phyloP scores from a whole-genome alignment of 116 monocot species.

The Posidonia oceanica region DNA sequence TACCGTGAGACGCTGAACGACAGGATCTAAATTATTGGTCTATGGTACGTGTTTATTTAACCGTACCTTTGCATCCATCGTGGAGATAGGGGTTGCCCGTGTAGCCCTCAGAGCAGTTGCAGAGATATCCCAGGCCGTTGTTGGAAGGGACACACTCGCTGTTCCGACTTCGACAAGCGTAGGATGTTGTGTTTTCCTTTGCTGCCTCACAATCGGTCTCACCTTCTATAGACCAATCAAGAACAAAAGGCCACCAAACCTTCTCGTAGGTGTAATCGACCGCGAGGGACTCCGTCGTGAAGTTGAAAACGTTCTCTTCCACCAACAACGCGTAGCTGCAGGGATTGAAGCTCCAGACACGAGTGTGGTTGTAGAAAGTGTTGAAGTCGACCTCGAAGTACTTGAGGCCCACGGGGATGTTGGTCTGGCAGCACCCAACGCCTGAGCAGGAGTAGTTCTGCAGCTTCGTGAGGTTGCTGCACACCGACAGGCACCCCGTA shows the following conservation, averaged over 20 bases:
- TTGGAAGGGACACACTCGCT: too few species aligned
- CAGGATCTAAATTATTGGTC: too few species aligned
- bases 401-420: constrained; percentile 28
- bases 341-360: too few species aligned
- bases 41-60: too few species aligned
- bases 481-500: constrained; percentile 26
- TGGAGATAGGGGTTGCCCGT: constrained; percentile 14
- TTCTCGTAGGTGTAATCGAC: neutral
- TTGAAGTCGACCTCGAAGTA: neutral
- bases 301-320: constrained; percentile 20
- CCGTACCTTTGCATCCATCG: constrained; percentile 48
- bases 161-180: too few species aligned
- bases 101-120: too few species aligned
- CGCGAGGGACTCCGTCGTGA: constrained; percentile 10
- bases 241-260: constrained; percentile 7
- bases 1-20: too few species aligned
- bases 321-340: constrained; percentile 23
- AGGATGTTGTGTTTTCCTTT: too few species aligned
- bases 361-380: too few species aligned
- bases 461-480: constrained; percentile 5
- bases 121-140: too few species aligned
- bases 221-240: too few species aligned
- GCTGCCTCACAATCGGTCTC: too few species aligned
- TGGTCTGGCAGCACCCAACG: constrained; percentile 34
- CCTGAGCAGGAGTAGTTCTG: constrained; percentile 25